These are phyloP conservation scores for Blastobotrys buckinghamii DNA, from an alignment of 1,139 yeast species.

Conservation along the genomic window DNA sequence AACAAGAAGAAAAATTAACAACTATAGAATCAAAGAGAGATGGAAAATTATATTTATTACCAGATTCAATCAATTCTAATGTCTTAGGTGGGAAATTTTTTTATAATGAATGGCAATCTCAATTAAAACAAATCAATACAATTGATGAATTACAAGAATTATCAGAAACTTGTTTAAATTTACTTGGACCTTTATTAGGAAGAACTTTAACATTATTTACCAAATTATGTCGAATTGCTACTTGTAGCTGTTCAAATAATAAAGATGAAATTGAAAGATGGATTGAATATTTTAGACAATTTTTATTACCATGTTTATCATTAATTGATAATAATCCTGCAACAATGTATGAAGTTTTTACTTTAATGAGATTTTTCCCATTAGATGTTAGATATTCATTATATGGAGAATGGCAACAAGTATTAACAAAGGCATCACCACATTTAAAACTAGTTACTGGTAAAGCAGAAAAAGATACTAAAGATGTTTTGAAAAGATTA, in stretches of 20 bases:
- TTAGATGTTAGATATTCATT: conserved; percentile 65
- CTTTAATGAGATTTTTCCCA: conserved; percentile 49
- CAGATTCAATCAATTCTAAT: background rate
- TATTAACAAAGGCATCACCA: conserved; percentile 47
- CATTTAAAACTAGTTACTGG: conserved; percentile 58
- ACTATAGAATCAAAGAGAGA: background rate
- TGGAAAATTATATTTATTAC: background rate
- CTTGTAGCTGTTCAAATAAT: conserved; percentile 26
- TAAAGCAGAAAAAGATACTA: conserved; percentile 76
- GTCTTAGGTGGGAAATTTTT: conserved; percentile 38
- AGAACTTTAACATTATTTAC: conserved; percentile 45
- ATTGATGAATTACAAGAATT: conserved; percentile 43
- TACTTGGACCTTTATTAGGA: conserved; percentile 56
- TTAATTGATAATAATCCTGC: conserved; percentile 56
- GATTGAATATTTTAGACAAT: conserved; percentile 60
- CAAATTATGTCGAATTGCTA: conserved; percentile 57
- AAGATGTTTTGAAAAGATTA: conserved; percentile 71
- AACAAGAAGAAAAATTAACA: background rate
- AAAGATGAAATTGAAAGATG: conserved; percentile 34
- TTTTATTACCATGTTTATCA: conserved; percentile 63
- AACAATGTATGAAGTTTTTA: conserved; percentile 55
- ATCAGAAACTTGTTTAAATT: conserved; percentile 47
- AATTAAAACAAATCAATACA: conserved; percentile 37
- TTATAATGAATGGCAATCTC: conserved; percentile 45
- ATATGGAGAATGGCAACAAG: conserved; percentile 75